Base-by-base conservation (phyloP, 495 filamentous ascomycete genomes). In the Acidomyces sp. region DNA sequence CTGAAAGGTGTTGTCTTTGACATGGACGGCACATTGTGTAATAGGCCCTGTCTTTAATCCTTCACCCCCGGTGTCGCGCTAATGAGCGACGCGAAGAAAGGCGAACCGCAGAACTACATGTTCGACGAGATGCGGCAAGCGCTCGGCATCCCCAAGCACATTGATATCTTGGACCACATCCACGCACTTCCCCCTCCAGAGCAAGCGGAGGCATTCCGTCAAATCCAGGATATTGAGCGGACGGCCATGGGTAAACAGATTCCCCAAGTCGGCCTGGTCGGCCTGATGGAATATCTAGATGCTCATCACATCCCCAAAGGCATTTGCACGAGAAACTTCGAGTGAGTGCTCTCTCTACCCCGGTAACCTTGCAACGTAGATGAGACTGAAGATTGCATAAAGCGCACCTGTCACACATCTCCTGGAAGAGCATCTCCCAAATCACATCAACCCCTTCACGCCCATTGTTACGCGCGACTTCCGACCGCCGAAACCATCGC, bases 321-420 rank as follows among this genome's bases (percentile, higher is more conserved):
- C 0, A 82, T 97, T 45, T 93, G 87, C 62, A 97, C 90, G 4
- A 69, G 90, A 53, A 97, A 97, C 65, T 95, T 94, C 52, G 85
- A 93, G 69, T 75, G 65, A 36, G 56, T 59, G 31, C 13, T 9
- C 13, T 31, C 3, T 37, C 34, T 30, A 13, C 24, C 7, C 10
- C 25, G 30, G 15, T 69, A 67, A 24, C 67, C 72, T 17, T 38
- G 56, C 22, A 62, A 13, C 21, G 26, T 32, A n/a, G n/a, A n/a
- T n/a, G 19, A 29, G 26, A 13, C 26, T 29, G 9, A 29, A 9
- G 13, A 29, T 13, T 13, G 6, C 22, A 34, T 38, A 10, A 28
- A 80, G 75, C 51, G 59, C 67, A 2, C 78, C 78, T 2, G 78
- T 82, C 11, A 56, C 55, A 19, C 72, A 92, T 57, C 71, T 96